A percentile compares a stretch with the other conserved stretches of the same genome.
phyloP scores from a whole-genome alignment of 2,329 filamentous ascomycete species.

The Phoma sp. region DNA sequence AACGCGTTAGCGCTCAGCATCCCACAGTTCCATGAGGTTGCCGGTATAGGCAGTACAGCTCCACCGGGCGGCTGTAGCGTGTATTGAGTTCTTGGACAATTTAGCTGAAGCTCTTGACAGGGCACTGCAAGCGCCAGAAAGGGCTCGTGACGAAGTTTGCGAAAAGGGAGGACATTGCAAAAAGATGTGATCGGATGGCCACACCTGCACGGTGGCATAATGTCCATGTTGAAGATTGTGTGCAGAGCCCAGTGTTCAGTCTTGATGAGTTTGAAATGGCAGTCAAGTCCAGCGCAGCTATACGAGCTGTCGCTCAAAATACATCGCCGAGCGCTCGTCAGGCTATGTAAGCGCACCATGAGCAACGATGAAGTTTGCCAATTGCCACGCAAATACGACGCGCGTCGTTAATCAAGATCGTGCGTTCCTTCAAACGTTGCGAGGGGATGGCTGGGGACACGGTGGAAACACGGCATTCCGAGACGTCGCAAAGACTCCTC shows the following conservation, averaged over 20 bases:
- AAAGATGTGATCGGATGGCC: neutral
- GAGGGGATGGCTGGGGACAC: slow-evolving; percentile 9
- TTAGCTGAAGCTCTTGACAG: slow-evolving; percentile 1
- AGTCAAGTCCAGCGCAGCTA: neutral
- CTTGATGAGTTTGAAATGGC: neutral
- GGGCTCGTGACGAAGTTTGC: neutral
- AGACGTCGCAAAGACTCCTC: slow-evolving; percentile 12
- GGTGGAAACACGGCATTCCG: neutral
- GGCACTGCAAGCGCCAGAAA: neutral
- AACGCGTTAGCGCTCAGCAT: slow-evolving; percentile 21
- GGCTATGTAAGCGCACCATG: slow-evolving; percentile 25
- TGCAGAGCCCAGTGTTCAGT: neutral
- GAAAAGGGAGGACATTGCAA: neutral
- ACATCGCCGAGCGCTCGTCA: slow-evolving; percentile 16
- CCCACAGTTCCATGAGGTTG: slow-evolving; percentile 11
- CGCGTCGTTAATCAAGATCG: slow-evolving; percentile 30
- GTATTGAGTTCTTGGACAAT: neutral
- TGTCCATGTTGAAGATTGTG: neutral
- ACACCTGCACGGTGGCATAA: neutral
- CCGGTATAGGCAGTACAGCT: slow-evolving; percentile 17
- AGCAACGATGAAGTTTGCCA: slow-evolving; percentile 14
- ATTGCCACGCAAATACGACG: slow-evolving; percentile 37
- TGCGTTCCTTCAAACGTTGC: slow-evolving; percentile 22
- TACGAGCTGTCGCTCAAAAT: slow-evolving; percentile 18
- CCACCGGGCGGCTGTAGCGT: slow-evolving; percentile 9